A percentile compares a stretch with the other conserved stretches of the same genome.
Evolutionary conservation across 2,329 filamentous ascomycete species (phyloP).

Genomic region (Nannizzia gypsea): DNA sequence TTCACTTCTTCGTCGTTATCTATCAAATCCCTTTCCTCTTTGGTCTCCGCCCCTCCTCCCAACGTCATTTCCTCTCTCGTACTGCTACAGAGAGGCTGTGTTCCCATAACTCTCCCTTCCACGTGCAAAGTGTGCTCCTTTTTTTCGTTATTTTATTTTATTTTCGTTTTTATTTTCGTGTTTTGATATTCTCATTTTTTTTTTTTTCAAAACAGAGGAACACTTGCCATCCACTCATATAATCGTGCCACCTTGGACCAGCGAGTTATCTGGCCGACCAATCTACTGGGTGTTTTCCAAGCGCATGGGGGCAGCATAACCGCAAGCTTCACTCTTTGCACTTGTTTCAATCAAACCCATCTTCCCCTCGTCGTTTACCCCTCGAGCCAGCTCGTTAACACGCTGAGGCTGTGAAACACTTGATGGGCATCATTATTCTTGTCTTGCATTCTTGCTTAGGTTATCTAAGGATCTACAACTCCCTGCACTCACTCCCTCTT

Average conservation of each 20-base stretch:
- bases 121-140: neutral
- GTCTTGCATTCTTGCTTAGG: neutral
- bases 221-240: neutral
- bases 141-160: neutral
- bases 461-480: neutral
- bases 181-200: no score
- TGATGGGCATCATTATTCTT: neutral
- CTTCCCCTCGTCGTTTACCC: neutral
- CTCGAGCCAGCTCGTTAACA: neutral
- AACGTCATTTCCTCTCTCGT: neutral
- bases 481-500: neutral
- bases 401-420: neutral
- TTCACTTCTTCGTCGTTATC: neutral
- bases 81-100: slow-evolving; percentile 4
- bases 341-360: neutral
- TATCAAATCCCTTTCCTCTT: neutral
- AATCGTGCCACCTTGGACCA: slow-evolving; percentile 1
- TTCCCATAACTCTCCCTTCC: neutral
- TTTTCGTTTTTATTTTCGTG: no score
- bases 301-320: slow-evolving; percentile 1
- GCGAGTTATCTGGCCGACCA: slow-evolving; percentile 2
- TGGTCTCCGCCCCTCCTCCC: neutral
- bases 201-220: neutral
- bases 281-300: slow-evolving; percentile 1
- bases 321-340: neutral